Conservation (phyloP, 495 filamentous ascomycete species). For the Xylaria venustula region DNA sequence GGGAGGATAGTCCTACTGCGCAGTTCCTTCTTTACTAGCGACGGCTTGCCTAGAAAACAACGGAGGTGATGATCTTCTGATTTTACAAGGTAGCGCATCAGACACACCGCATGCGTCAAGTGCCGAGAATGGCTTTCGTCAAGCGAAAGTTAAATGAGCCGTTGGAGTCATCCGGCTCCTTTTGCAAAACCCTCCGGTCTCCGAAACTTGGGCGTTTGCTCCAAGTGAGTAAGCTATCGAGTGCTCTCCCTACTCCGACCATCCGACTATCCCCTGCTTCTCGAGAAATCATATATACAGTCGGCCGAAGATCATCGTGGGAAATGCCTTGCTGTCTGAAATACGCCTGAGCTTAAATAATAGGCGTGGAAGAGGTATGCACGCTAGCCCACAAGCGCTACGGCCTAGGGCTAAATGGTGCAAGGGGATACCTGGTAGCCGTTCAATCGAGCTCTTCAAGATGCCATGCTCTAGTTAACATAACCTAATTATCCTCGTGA, state of each 20-base stretch:
- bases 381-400: neutral
- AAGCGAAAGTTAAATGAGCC: constrained; percentile 10
- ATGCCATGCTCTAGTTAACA: neutral
- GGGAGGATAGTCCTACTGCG: neutral
- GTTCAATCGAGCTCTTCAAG: neutral
- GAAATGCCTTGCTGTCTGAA: constrained; percentile 10
- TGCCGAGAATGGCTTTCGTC: constrained; percentile 6
- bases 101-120: neutral
- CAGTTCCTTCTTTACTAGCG: neutral
- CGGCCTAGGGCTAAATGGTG: neutral
- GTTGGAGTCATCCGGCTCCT: neutral
- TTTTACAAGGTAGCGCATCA: neutral
- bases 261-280: neutral
- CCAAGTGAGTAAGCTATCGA: neutral
- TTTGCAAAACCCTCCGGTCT: constrained; percentile 5
- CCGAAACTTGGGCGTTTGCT: constrained; percentile 2
- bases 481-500: constrained; percentile 1
- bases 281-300: neutral
- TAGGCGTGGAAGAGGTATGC: neutral
- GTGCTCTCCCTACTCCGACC: neutral
- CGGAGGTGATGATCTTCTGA: too few relatives aligned
- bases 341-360: constrained; percentile 12
- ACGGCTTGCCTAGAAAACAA: neutral
- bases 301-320: constrained; percentile 3
- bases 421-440: constrained; percentile 9